phyloP scores from a whole-genome alignment of 169 alveolate genomes.

The Plasmodium berghei region DNA sequence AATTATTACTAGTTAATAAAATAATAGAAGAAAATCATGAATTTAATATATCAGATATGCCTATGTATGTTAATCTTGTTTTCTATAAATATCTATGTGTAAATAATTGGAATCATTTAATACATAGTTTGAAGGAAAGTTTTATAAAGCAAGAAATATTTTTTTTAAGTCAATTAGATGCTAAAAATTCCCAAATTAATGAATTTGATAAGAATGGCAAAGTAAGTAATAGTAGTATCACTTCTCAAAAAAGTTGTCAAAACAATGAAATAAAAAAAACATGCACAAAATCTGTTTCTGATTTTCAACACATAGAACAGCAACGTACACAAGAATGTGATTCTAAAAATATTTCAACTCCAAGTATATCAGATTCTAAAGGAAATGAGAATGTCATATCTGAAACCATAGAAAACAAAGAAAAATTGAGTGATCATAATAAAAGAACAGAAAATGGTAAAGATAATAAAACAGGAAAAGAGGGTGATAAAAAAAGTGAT shows the following conservation, averaged over 20 bases:
- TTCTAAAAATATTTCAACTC: too few species aligned
- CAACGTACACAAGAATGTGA: too few species aligned
- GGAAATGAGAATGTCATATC: too few species aligned
- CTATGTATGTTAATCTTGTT: conserved; percentile 33
- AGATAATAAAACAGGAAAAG: conserved; percentile 5
- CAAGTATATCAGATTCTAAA: too few species aligned
- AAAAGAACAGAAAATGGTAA: conserved; percentile 3
- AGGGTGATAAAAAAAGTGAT: neutral
- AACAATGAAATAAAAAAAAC: too few species aligned
- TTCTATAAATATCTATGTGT: conserved; percentile 55
- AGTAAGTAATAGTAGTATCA: neutral
- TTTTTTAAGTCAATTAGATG: neutral
- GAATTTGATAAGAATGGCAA: neutral
- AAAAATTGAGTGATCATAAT: neutral
- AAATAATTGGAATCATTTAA: conserved; percentile 29
- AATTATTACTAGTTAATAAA: conserved; percentile 25
- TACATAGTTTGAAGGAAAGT: conserved; percentile 36
- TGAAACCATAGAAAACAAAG: too few species aligned
- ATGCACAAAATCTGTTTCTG: too few species aligned
- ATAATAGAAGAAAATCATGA: conserved; percentile 50
- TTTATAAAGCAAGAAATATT: conserved; percentile 15
- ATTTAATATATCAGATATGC: conserved; percentile 56
- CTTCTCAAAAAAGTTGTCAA: neutral
- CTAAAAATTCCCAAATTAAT: neutral
- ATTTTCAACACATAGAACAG: too few species aligned